Percentiles rank a stretch among this genome's conserved stretches.
Evolutionary conservation across 140 eudicot species (phyloP).

Genomic region (Oenanthe javanica): DNA sequence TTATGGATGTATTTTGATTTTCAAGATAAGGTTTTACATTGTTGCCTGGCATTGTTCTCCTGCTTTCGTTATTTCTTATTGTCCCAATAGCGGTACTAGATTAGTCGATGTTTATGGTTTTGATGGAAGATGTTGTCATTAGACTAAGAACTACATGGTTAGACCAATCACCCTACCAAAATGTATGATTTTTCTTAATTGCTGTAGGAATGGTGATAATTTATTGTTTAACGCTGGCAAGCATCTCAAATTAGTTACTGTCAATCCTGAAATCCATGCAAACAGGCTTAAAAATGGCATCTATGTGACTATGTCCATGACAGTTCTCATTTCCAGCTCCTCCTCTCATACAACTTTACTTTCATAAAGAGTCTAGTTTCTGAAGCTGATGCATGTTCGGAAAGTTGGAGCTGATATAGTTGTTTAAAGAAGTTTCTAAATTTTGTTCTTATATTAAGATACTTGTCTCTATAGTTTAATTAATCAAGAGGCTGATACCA

Average conservation of each 20-base stretch:
- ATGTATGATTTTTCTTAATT: background rate
- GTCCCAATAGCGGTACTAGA: background rate
- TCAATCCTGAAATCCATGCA: background rate
- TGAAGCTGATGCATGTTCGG: constrained; percentile 5
- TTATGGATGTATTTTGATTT: no score
- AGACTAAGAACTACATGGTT: background rate
- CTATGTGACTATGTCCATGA: background rate
- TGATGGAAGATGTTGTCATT: background rate
- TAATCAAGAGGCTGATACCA: no score
- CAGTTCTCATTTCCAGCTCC: background rate
- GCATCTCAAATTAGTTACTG: background rate
- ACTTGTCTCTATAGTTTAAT: no score
- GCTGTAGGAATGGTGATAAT: background rate
- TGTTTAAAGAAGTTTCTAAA: no score
- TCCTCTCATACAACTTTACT: background rate
- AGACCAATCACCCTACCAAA: background rate
- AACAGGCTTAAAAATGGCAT: background rate
- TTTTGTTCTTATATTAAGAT: no score
- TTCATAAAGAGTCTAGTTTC: background rate
- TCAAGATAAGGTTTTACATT: no score
- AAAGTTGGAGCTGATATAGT: no score
- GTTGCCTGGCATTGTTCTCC: background rate
- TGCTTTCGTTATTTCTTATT: background rate
- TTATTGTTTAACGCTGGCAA: background rate
- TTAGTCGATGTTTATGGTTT: background rate